Evolutionary conservation across 75 land plant genomes (phyloP).

Genomic region (Picea sitchensis): DNA sequence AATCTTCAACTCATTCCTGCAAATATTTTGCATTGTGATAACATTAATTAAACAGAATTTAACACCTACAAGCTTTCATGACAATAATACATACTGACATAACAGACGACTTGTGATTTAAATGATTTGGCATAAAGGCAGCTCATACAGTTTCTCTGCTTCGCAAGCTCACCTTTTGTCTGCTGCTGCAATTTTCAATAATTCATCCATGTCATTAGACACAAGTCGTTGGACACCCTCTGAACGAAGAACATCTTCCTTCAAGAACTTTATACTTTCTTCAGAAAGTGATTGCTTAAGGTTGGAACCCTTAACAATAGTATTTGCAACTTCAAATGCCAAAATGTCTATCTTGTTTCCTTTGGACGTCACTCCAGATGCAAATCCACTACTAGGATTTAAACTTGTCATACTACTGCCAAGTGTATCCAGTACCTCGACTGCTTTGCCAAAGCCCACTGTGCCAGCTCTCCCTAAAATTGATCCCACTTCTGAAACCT

Average conservation of each 20-base stretch:
- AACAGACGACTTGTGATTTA: background rate
- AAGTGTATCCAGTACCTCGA: constrained; percentile 78
- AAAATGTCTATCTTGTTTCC: constrained; percentile 77
- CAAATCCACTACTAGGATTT: constrained; percentile 53
- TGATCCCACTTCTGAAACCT: constrained; percentile 66
- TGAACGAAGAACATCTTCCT: constrained; percentile 63
- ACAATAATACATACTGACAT: background rate
- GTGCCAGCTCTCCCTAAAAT: constrained; percentile 73
- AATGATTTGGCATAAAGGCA: background rate
- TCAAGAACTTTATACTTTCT: constrained; percentile 68
- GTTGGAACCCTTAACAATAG: constrained; percentile 79
- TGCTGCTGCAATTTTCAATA: constrained; percentile 82
- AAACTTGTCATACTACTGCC: constrained; percentile 85
- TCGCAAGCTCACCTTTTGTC: constrained; percentile 71
- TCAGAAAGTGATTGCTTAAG: constrained; percentile 74
- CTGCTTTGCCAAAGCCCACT: constrained; percentile 70
- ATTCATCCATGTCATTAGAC: constrained; percentile 60
- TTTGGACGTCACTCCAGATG: constrained; percentile 52
- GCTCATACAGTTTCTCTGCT: background rate
- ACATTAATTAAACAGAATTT: background rate
- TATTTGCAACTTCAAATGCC: constrained; percentile 98
- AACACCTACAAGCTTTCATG: background rate
- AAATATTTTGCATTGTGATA: constrained; percentile 7
- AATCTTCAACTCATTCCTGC: constrained; percentile 76
- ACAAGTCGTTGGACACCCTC: constrained; percentile 79